Base-by-base conservation (phyloP, 2,329 filamentous ascomycete genomes). In the Fusarium nisikadoi region DNA sequence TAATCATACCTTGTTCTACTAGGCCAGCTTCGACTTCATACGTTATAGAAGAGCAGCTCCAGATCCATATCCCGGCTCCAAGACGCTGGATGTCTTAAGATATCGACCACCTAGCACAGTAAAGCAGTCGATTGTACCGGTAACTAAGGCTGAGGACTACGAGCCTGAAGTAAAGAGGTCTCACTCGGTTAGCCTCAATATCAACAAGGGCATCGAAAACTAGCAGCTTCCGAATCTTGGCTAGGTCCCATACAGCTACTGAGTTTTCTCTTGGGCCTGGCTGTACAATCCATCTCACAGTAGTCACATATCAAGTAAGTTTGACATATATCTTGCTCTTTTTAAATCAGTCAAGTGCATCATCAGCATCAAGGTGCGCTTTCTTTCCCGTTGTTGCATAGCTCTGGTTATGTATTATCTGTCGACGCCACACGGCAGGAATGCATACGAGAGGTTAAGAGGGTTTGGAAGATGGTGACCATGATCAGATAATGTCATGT, bases 261-360 rank as follows among this genome's bases (percentile, higher is more conserved):
- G 46, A 23, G 36, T 17, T 38, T 64, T 19, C 33, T 59, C 35
- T 45, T 33, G 27, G 36, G 23, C 35, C 27, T 45, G 31, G 49
- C 42, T 43, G 9, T 41, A 29, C 47, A 38, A 19, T 23, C 47
- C 41, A 39, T 52, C 27, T n/a, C 36, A 29, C 31, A 20, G 8
- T 19, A 43, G 38, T 33, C 36, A 25, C 17, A 33, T 49, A 41
- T 13, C 35, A 42, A 43, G 70, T 72, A 58, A 72, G 70, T 72
- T 43, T 31, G 33, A 13, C 20, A 41, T 29, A 16, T 23, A 35
- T 16, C 10, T 56, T 58, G 31, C 23, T 55, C 13, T 41, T 38
- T 42, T 53, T 13, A 35, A 39, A 46, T 38, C 23, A 43, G 38
- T 16, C 16, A 43, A 42, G 20, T 38, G 14, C 19, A 39, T 25